Evolutionary conservation across 805 yeast genomes (phyloP), one percentile per base, ranked within the genome.

Genomic region (Isabelozyma gotoi): DNA sequence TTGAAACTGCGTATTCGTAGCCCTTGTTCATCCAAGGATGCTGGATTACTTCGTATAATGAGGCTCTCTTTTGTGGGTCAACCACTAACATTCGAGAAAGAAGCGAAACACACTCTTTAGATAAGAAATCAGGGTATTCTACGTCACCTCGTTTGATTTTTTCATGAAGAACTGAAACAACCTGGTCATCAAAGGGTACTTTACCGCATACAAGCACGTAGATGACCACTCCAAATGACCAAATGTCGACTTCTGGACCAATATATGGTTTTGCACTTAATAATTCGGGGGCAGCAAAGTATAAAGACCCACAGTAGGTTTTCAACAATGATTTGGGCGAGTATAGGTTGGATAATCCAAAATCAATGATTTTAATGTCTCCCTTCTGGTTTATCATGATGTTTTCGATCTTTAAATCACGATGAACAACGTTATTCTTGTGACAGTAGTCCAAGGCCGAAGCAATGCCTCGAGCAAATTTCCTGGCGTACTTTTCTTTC

Each of bases 251-350:
- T 63, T 94, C 99, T 1, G 99, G 99, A 0, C 99, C 99, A 31
- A 79, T 74, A 57, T 94, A 94, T 1, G 97, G 97, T 52, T 82
- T 82, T 1, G 98, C 99, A 46, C 88, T 86, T 42, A 94, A 73
- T 52, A 94, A 74, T 64, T 94, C 99, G 0, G 99, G 99, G 0
- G 99, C 99, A 0, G 99, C 99, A 77, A 94, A 94, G 63, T 94
- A 94, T 40, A 94, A 73, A 1, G 97, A 90, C 3, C 99, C 99
- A 74, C 99, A 94, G 60, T 88, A 94, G 1, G 99, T 94, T 59
- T 87, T 88, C 59, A 94, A 79, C 43, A 89, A 70, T 35, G 82
- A 73, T 46, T 78, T 78, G 15, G 82, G 80, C 37, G 89, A 81
- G 62, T 80, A 94, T 62, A 94, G 68, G 67, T 94, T 94, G 10